phyloP scores from a whole-genome alignment of 2,329 filamentous ascomycete species.

The Neurospora crassa region DNA sequence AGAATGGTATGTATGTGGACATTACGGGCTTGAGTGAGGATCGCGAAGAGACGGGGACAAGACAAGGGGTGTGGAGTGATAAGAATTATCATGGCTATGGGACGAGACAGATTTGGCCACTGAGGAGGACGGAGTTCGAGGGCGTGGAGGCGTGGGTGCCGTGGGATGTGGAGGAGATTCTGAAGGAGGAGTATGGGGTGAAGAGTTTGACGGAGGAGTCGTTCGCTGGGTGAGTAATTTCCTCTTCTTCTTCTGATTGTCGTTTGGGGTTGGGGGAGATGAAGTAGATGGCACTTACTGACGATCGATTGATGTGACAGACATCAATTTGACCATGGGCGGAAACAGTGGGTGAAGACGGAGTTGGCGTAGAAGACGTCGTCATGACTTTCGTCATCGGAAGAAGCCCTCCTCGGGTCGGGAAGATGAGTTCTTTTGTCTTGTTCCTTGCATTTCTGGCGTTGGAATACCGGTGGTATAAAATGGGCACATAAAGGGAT shows the following conservation, averaged over 20 bases:
- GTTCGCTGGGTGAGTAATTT: constrained; percentile 46
- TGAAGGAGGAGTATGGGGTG: constrained; percentile 56
- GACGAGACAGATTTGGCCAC: constrained; percentile 63
- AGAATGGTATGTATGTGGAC: constrained; percentile 72
- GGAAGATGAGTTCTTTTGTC: not conserved
- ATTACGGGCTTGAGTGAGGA: constrained; percentile 67
- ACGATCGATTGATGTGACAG: constrained; percentile 1
- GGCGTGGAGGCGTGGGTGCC: constrained; percentile 62
- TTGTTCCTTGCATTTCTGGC: not conserved
- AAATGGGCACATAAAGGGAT: not conserved
- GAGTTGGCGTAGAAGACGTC: not conserved
- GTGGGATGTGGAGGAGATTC: constrained; percentile 55
- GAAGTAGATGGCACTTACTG: not conserved
- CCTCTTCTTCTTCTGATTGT: not conserved
- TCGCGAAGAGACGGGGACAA: constrained; percentile 8
- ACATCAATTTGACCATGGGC: not conserved
- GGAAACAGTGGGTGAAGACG: not conserved
- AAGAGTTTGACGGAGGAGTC: constrained; percentile 50
- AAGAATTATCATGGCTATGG: constrained; percentile 71
- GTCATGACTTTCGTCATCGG: not conserved
- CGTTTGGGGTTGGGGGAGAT: not conserved
- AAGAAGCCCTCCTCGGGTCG: not conserved
- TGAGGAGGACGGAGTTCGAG: constrained; percentile 66
- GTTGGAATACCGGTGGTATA: not conserved
- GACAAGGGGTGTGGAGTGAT: constrained; percentile 54